Conservation (phyloP, 177 flowering plant species). For the Vitis hybrid region DNA sequence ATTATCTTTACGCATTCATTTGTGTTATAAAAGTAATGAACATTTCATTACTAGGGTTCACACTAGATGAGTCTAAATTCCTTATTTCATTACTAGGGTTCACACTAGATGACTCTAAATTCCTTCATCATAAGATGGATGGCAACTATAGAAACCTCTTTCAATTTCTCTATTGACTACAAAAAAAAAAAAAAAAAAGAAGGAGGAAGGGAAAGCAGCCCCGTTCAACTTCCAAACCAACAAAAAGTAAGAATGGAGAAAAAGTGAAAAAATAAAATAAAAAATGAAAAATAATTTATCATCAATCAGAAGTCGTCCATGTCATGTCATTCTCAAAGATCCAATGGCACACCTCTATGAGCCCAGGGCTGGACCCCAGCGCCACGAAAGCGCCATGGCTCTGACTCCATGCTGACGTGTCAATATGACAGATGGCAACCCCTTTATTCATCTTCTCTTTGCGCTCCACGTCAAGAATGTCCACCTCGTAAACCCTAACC, state of each 20-base stretch:
- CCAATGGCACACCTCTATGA: slow-evolving; percentile 86
- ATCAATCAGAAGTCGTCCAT: slow-evolving; percentile 44
- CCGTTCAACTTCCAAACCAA: neutral
- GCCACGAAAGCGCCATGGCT: slow-evolving; percentile 75
- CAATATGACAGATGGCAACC: slow-evolving; percentile 74
- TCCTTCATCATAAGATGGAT: too few relatives aligned
- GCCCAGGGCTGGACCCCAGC: slow-evolving; percentile 67
- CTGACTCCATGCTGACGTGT: slow-evolving; percentile 74
- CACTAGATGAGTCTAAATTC: too few relatives aligned
- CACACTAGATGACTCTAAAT: too few relatives aligned
- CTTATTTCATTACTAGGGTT: too few relatives aligned
- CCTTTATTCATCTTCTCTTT: slow-evolving; percentile 61
- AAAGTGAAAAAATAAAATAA: neutral
- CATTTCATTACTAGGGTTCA: too few relatives aligned
- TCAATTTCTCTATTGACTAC: too few relatives aligned
- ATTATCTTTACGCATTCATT: neutral
- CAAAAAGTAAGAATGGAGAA: too few relatives aligned
- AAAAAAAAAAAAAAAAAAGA: too few relatives aligned
- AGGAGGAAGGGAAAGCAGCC: too few relatives aligned
- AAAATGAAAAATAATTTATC: too few relatives aligned
- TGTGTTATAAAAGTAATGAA: too few relatives aligned
- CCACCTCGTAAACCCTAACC: slow-evolving; percentile 74
- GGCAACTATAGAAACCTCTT: too few relatives aligned
- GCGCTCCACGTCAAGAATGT: slow-evolving; percentile 46
- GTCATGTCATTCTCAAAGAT: slow-evolving; percentile 85